Percentiles rank a stretch among this genome's conserved stretches.
phyloP scores from a whole-genome alignment of 2,329 filamentous ascomycete genomes.

The Alternaria conjuncta region DNA sequence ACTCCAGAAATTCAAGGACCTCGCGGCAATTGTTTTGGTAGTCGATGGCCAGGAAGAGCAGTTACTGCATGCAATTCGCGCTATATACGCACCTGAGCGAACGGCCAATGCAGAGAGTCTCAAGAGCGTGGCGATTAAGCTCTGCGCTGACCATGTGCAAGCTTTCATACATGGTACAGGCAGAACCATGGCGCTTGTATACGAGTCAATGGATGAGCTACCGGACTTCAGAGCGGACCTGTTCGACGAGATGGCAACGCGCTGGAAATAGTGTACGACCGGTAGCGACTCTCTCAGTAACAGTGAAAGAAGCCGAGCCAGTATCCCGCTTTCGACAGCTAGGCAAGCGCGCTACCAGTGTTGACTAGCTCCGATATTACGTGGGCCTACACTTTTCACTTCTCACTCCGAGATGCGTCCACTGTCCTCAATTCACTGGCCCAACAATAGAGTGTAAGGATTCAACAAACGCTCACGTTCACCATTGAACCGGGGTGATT shows the following conservation, averaged over 20 bases:
- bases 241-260: constrained; percentile 36
- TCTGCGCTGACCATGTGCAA: constrained; percentile 40
- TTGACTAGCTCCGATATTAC: neutral
- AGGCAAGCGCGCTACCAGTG: neutral
- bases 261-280: constrained; percentile 26
- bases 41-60: constrained; percentile 34
- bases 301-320: neutral
- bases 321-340: neutral
- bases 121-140: constrained; percentile 26
- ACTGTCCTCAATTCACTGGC: neutral
- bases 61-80: constrained; percentile 31
- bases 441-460: neutral
- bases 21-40: constrained; percentile 26
- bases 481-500: neutral
- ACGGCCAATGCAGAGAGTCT: constrained; percentile 31
- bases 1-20: constrained; percentile 35
- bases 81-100: constrained; percentile 34
- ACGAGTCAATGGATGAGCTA: constrained; percentile 38
- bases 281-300: neutral
- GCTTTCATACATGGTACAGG: constrained; percentile 35
- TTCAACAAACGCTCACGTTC: neutral
- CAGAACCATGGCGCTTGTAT: constrained; percentile 34
- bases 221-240: constrained; percentile 39
- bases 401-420: neutral
- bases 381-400: neutral